Conservation (phyloP, 2,329 filamentous ascomycete genomes). For the Penicillium brevicompactum region DNA sequence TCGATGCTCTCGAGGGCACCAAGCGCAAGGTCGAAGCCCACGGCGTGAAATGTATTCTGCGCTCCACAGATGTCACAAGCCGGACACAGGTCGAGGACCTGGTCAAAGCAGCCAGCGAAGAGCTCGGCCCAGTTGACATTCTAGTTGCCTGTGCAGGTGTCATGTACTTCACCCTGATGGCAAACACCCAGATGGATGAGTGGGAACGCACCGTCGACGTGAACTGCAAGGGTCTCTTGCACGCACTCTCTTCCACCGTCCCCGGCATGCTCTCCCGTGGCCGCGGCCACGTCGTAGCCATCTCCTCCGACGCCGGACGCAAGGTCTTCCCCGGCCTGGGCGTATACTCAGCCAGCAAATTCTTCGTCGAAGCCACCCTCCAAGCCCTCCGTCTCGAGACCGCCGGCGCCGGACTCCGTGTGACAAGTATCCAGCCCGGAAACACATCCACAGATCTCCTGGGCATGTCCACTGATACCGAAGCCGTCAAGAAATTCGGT, state of each 20-base stretch:
- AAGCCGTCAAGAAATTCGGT: constrained; percentile 78
- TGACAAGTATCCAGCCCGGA: constrained; percentile 75
- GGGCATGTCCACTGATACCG: constrained; percentile 72
- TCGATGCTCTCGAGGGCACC: constrained; percentile 67
- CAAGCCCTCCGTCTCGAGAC: constrained; percentile 75
- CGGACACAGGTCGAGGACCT: constrained; percentile 67
- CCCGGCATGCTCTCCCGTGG: constrained; percentile 72
- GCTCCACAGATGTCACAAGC: constrained; percentile 72
- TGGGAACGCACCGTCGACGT: constrained; percentile 84
- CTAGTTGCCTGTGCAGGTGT: constrained; percentile 80
- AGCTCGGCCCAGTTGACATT: constrained; percentile 74
- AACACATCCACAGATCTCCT: constrained; percentile 75
- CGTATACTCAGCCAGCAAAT: constrained; percentile 81
- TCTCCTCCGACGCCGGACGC: constrained; percentile 78
- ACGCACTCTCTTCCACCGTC: constrained; percentile 70
- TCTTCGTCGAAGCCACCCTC: constrained; percentile 82
- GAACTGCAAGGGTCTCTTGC: constrained; percentile 80
- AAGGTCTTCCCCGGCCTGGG: constrained; percentile 81
- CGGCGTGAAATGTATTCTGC: constrained; percentile 67
- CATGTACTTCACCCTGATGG: constrained; percentile 91
- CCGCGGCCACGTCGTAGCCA: constrained; percentile 73
- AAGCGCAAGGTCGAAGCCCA: constrained; percentile 61
- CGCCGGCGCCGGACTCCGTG: constrained; percentile 69
- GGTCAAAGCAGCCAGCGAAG: constrained; percentile 58
- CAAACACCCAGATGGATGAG: constrained; percentile 70